Percentiles rank a stretch among this genome's conserved stretches.
phyloP scores from a whole-genome alignment of 2,329 filamentous ascomycete genomes.

The Byssothecium circinans region DNA sequence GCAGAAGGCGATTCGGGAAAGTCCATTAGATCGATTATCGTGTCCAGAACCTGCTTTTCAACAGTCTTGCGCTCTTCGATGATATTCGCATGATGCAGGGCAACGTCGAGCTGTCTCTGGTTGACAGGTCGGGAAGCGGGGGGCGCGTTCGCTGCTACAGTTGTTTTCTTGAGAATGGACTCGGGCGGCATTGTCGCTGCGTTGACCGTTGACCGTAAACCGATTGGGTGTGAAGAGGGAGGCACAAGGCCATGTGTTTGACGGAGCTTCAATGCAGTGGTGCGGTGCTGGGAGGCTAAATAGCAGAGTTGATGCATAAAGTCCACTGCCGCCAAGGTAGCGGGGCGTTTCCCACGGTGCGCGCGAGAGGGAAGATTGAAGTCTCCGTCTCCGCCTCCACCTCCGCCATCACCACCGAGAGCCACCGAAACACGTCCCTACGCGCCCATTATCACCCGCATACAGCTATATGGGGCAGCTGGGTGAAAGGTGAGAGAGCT shows the following conservation, averaged over 20 bases:
- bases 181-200: slow-evolving; percentile 42
- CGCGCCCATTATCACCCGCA: background rate
- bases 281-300: too few relatives aligned
- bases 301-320: background rate
- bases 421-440: background rate
- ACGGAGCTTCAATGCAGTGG: too few relatives aligned
- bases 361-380: too few relatives aligned
- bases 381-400: too few relatives aligned
- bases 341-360: slow-evolving; percentile 10
- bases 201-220: background rate
- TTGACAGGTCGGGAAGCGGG: slow-evolving; percentile 31
- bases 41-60: slow-evolving; percentile 71
- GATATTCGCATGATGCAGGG: slow-evolving; percentile 77
- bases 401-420: slow-evolving; percentile 7
- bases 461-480: too few relatives aligned
- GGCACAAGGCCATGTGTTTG: too few relatives aligned
- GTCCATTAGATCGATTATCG: slow-evolving; percentile 71
- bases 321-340: slow-evolving; percentile 9
- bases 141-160: slow-evolving; percentile 22
- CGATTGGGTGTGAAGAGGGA: background rate
- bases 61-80: slow-evolving; percentile 81
- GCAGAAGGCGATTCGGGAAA: slow-evolving; percentile 57
- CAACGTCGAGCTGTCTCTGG: slow-evolving; percentile 60
- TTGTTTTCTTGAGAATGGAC: slow-evolving; percentile 50
- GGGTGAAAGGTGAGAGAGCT: background rate